Percentiles rank a stretch among this genome's conserved stretches.
Conservation (phyloP, 2,329 filamentous ascomycete genomes). For the Capronia epimyces region DNA sequence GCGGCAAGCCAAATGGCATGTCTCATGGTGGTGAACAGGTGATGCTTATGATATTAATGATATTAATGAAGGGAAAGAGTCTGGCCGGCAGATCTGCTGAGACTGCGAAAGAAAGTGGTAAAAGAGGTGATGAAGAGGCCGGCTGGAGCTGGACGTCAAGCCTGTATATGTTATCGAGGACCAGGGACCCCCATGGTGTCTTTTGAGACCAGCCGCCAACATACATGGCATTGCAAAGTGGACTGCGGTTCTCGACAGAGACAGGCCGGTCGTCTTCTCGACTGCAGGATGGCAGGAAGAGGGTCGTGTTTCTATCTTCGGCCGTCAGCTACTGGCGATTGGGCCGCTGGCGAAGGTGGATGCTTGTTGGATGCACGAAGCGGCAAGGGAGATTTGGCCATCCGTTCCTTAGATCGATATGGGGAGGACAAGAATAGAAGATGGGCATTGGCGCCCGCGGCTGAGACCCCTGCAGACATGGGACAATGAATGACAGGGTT, state of each 20-base stretch:
- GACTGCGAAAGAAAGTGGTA: constrained; percentile 16
- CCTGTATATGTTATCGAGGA: constrained; percentile 16
- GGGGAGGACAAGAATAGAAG: constrained; percentile 15
- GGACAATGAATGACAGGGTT: background rate
- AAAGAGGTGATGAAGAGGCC: constrained; percentile 11
- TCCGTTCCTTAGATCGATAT: constrained; percentile 5
- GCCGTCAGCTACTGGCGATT: constrained; percentile 11
- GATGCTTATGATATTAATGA: constrained; percentile 1
- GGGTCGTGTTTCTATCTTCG: constrained; percentile 24
- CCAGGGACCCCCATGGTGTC: constrained; percentile 9
- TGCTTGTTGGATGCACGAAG: constrained; percentile 15
- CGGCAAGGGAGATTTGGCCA: constrained; percentile 24
- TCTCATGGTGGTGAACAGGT: constrained; percentile 15
- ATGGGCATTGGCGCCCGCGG: constrained; percentile 16
- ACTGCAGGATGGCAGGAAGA: constrained; percentile 1
- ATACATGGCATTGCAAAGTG: constrained; percentile 20
- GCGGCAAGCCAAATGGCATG: constrained; percentile 23
- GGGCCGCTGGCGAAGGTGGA: constrained; percentile 13
- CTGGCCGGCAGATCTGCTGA: constrained; percentile 17
- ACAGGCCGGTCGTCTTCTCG: background rate
- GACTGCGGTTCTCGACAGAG: constrained; percentile 14
- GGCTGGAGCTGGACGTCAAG: constrained; percentile 6
- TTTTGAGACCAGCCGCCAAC: constrained; percentile 19
- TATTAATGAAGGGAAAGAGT: constrained; percentile 5
- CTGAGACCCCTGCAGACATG: background rate